These are phyloP conservation scores for Malus hybrid DNA, from an alignment of 331 rosid species.

Conservation along the genomic window DNA sequence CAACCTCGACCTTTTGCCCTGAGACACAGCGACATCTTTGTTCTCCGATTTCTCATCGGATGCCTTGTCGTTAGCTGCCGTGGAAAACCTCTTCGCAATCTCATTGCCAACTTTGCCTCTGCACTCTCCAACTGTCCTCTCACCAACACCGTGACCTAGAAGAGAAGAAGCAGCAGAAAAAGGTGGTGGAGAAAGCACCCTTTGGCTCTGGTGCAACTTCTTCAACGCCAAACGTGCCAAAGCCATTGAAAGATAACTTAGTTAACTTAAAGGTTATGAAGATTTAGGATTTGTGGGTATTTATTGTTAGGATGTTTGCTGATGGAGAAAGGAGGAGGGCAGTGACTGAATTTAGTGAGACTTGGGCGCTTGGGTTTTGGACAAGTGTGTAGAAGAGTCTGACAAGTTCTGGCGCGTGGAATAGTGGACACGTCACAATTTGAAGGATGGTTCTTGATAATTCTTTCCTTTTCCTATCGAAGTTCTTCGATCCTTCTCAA, in stretches of 20 bases:
- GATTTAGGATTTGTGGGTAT: neutral
- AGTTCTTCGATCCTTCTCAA: slow-evolving; percentile 35
- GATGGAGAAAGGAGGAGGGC: neutral
- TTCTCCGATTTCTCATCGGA: slow-evolving; percentile 22
- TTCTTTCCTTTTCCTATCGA: neutral
- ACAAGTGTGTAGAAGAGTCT: slow-evolving; percentile 41
- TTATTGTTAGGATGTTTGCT: neutral
- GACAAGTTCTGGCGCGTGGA: slow-evolving; percentile 24
- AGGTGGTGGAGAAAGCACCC: slow-evolving; percentile 25
- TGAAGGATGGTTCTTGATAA: neutral
- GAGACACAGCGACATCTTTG: slow-evolving; percentile 40
- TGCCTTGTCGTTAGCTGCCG: slow-evolving; percentile 25
- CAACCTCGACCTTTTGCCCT: slow-evolving; percentile 35
- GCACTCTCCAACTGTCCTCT: neutral
- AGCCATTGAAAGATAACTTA: slow-evolving; percentile 39
- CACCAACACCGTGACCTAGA: neutral
- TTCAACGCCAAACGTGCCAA: slow-evolving; percentile 57
- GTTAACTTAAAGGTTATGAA: neutral
- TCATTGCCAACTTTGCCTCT: slow-evolving; percentile 25
- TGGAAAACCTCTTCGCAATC: slow-evolving; percentile 25
- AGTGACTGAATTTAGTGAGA: slow-evolving; percentile 21
- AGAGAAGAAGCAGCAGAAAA: slow-evolving; percentile 4
- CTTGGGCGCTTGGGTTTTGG: slow-evolving; percentile 2
- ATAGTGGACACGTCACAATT: neutral
- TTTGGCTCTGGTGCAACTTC: slow-evolving; percentile 40